Evolutionary conservation across 257 asterid genomes (phyloP), one percentile per base, ranked within the genome.

Genomic region (Gynochthodes officinalis): DNA sequence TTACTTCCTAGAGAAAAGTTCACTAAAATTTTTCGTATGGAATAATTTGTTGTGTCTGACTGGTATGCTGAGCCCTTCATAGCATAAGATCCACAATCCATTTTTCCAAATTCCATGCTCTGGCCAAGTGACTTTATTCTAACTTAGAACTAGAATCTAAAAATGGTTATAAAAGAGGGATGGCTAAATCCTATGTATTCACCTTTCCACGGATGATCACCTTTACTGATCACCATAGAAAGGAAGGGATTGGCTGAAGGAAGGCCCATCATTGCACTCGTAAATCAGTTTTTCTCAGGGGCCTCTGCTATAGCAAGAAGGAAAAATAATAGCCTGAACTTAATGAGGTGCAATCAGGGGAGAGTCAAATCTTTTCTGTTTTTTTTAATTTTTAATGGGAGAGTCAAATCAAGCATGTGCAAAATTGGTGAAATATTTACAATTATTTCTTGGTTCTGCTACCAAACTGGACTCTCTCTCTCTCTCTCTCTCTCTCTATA

Each of bases 371-470:
- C 37, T n/a, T n/a, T n/a, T n/a, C n/a, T n/a, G n/a, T n/a, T n/a
- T n/a, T n/a, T n/a, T n/a, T n/a, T n/a, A n/a, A n/a, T n/a, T n/a
- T n/a, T n/a, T n/a, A n/a, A n/a, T 61, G 3, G 67, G 28, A 33
- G 28, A 35, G 1, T 23, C 11, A 40, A 32, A 18, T 61, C 37
- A 61, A 16, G 16, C 3, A 5, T 33, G 3, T 61, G 42, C 27
- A 33, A 18, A 62, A 15, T 66, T 43, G 14, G 71, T 44, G 25
- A 44, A 66, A 66, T 66, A 28, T 1, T 16, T 30, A 7, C 59
- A 42, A 40, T 12, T 49, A 33, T 35, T 73, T n/a, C 69, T 54
- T 30, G 12, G 2, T 74, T 74, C 58, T 52, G 23, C 67, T 55
- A 46, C 66, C 39, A 39, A 53, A n/a, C 71, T 74, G 59, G 39